phyloP scores from a whole-genome alignment of 2,329 filamentous ascomycete genomes.

The Ambrosiella cleistominuta region DNA sequence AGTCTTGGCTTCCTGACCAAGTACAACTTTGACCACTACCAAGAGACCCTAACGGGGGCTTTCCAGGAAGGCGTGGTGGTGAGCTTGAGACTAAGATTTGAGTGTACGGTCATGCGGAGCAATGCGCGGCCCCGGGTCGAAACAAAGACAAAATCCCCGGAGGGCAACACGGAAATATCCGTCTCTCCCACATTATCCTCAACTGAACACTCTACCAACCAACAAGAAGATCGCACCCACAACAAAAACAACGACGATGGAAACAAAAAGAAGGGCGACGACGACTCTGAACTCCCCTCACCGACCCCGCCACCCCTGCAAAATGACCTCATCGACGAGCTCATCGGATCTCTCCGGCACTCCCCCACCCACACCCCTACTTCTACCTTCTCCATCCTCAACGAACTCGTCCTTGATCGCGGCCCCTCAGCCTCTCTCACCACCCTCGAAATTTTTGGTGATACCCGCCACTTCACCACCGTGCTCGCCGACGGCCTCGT shows the following conservation, averaged over 20 bases:
- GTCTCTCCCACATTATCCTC: background rate
- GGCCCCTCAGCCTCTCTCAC: constrained; percentile 93
- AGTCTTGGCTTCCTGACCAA: constrained; percentile 92
- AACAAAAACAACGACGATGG: no score
- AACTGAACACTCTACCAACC: background rate
- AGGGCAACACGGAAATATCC: background rate
- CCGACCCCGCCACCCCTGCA: background rate
- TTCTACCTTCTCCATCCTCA: constrained; percentile 74
- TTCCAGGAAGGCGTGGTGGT: constrained; percentile 77
- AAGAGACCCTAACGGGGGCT: constrained; percentile 48
- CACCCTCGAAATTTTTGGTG: constrained; percentile 77
- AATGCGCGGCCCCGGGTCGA: constrained; percentile 24
- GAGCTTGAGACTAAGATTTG: constrained; percentile 72
- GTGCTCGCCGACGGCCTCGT: constrained; percentile 86
- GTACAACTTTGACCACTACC: constrained; percentile 71
- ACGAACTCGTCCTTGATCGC: constrained; percentile 90
- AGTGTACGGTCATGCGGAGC: constrained; percentile 82
- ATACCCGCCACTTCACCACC: constrained; percentile 89
- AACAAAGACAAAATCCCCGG: background rate
- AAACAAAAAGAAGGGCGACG: no score
- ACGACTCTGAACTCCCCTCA: no score
- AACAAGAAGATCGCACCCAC: no score
- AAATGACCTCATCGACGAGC: constrained; percentile 68
- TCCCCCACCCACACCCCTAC: constrained; percentile 53
- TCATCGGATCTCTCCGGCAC: constrained; percentile 41